Base-by-base conservation (phyloP, 2,329 filamentous ascomycete species). In the Cytospora chrysosperma region DNA sequence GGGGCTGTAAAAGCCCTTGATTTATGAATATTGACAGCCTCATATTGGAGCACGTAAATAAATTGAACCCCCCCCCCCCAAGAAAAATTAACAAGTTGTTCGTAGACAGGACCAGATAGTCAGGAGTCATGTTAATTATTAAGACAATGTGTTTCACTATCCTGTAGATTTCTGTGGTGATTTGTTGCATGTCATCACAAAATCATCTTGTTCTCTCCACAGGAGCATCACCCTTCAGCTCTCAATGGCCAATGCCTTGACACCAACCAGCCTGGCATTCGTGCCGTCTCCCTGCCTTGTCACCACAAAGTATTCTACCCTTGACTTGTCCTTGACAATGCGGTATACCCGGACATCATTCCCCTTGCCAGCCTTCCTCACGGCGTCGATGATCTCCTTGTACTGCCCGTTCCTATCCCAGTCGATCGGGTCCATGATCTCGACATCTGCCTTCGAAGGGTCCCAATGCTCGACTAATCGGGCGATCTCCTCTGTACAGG, bases 271-370 rank as follows among this genome's bases (percentile, higher is more conserved):
- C 76, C 81, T 84, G 21, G 81, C 83, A 15, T 81, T 83, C 57
- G 83, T 78, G 19, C 76, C 79, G 68, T 85, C 80, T 54, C 77
- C 77, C 70, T 88, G 82, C 69, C 89, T 74, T 26, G 85, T 86
- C 54, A 97, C 78, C 64, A 97, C 79, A 83, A 88, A 97, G 75
- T 96, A 96, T 77, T 96, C 91, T 17, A 82, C 81, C 72, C 89
- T 83, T 28, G 87, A 85, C 15, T 79, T 79, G 52, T 84, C 86
- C 69, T 85, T 80, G 64, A 82, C 78, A 10, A 96, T 86, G 59
- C 85, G 81, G 72, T 95, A 97, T 26, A 96, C 87, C 72, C 88
- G 85, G 59, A 94, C 85, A 67, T 91, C 88, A 65, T 81, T 83
- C 2, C 89, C 86, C 72, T 82, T 79, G 26, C 82, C 83, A 17